Base-by-base conservation (phyloP, 352 stramenopile genomes). In the Lagenidium giganteum region DNA sequence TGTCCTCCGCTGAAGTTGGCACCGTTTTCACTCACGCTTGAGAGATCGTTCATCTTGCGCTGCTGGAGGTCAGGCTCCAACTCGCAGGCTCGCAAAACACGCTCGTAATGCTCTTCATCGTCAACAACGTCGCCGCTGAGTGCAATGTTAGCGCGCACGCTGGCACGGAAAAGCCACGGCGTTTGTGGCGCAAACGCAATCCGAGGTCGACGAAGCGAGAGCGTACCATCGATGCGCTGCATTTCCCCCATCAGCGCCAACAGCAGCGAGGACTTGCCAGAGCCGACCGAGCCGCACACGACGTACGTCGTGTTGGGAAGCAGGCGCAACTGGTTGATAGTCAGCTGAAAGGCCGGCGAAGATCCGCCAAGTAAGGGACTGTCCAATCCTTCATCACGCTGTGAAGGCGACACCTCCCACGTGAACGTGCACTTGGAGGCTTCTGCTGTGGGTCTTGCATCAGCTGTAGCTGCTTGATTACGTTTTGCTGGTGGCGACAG, bases 211-310 rank as follows among this genome's bases (percentile, higher is more conserved):
- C 33, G 18, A 3, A 75, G 16, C 21, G 35, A 16, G 5, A 73
- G 45, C 5, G 29, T 22, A 26, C 68, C 68, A 8, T 38, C 46
- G n/a, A 53, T 45, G 31, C 47, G 64, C 20, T 86, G 76, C 79
- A 99, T 98, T 61, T 99, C 96, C 8, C 96, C 96, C 1, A 99
- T 57, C 34, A 99, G 62, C 4, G 92, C 89, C 5, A 93, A 78
- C 13, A 99, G 61, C 1, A 99, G 76, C 0, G 90, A 98, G 20
- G 83, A 97, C 57, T 99, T 99, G 2, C 96, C 96, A 12, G 71
- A 79, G 2, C 96, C 97, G 2, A 99, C 93, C 3, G 71, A 62
- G 2, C 97, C 96, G 35, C 70, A 86, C 0, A 96, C 64, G 8
- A 91, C 54, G 42, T 83, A 87, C 1, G 62, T 71, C 2, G 52